Evolutionary conservation across 345 rosid genomes (phyloP).

Genomic region (Cardamine chenopodiifolia): DNA sequence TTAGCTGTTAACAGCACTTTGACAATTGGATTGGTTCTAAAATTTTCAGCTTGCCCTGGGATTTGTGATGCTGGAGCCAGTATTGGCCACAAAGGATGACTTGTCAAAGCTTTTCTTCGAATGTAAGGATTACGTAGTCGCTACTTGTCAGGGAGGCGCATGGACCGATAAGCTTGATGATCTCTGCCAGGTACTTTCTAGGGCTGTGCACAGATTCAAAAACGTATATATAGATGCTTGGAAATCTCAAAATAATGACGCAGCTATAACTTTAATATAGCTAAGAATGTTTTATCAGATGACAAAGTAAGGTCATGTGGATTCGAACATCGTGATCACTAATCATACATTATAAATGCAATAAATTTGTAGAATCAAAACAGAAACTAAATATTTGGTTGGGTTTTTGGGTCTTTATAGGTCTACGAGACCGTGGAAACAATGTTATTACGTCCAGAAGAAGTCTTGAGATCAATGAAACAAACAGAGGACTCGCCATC

Average conservation of each 20-base stretch:
- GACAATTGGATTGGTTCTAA: constrained; percentile 27
- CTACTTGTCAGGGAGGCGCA: constrained; percentile 62
- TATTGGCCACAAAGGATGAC: constrained; percentile 53
- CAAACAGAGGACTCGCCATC: constrained; percentile 48
- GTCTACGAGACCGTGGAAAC: constrained; percentile 88
- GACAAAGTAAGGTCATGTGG: background rate
- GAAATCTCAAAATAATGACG: constrained; percentile 5
- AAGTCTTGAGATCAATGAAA: constrained; percentile 59
- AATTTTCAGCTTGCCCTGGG: constrained; percentile 70
- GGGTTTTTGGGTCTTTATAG: constrained; percentile 40
- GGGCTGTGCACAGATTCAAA: background rate
- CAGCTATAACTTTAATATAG: constrained; percentile 10
- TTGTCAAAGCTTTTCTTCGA: constrained; percentile 73
- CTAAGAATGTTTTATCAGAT: background rate
- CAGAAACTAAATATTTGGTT: background rate
- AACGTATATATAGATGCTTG: background rate
- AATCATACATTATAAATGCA: constrained; percentile 8
- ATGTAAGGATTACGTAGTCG: constrained; percentile 78
- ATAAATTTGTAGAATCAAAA: background rate
- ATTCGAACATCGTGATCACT: background rate
- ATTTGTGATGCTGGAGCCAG: constrained; percentile 64
- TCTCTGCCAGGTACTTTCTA: constrained; percentile 70
- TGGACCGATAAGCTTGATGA: constrained; percentile 75
- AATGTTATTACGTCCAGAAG: constrained; percentile 71
- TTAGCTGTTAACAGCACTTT: constrained; percentile 7